A percentile compares a stretch with the other conserved stretches of the same genome.
Evolutionary conservation across 163 green algal species (phyloP).

Genomic region (Chloromonas sp.): DNA sequence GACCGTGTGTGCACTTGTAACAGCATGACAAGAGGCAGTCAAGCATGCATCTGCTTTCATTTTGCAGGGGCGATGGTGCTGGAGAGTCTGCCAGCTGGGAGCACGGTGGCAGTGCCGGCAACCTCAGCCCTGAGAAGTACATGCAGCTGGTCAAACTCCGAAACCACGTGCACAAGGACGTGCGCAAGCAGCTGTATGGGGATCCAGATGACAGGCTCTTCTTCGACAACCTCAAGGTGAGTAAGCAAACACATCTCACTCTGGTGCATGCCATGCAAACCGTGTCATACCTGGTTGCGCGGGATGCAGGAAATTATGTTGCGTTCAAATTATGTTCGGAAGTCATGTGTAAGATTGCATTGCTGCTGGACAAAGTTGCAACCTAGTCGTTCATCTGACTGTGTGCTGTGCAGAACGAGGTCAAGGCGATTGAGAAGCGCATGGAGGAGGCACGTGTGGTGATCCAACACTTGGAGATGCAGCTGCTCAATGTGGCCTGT

Average conservation of each 20-base stretch:
- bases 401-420: constrained; percentile 1
- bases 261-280: too few species aligned
- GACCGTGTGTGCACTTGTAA: too few species aligned
- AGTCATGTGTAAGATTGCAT: too few species aligned
- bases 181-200: constrained; percentile 78
- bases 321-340: too few species aligned
- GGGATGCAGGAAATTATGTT: too few species aligned
- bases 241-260: background rate
- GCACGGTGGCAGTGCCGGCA: background rate
- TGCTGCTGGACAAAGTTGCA: too few species aligned
- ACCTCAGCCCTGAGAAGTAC: constrained; percentile 20
- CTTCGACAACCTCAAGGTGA: constrained; percentile 65
- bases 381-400: too few species aligned
- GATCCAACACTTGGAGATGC: constrained; percentile 73
- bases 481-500: constrained; percentile 75
- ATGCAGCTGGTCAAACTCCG: constrained; percentile 50
- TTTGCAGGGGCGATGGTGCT: too few species aligned
- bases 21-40: too few species aligned
- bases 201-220: constrained; percentile 62
- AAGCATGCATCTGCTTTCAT: too few species aligned
- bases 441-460: constrained; percentile 68
- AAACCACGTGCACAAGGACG: constrained; percentile 61
- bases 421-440: constrained; percentile 49
- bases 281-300: too few species aligned
- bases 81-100: background rate